These are phyloP conservation scores for Paramecium biaurelia DNA, from an alignment of 73 alveolate genomes.

Conservation along the genomic window DNA sequence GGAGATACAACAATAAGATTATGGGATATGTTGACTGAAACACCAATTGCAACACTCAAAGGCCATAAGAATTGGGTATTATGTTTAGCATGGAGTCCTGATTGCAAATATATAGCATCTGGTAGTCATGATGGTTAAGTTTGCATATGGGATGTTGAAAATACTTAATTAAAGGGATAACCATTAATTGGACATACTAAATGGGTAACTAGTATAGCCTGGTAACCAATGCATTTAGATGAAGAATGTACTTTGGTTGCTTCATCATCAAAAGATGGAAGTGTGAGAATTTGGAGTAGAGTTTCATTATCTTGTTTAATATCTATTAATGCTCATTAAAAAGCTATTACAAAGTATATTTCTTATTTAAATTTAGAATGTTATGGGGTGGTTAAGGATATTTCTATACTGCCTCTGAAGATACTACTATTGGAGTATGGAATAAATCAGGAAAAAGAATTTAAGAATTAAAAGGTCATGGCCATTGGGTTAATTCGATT, in stretches of 20 bases:
- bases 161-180: constrained; percentile 75
- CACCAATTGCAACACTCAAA: constrained; percentile 87
- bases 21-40: constrained; percentile 99
- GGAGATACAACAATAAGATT: constrained; percentile 98
- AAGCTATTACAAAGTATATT: constrained; percentile 88
- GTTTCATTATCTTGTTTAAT: constrained; percentile 74
- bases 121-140: constrained; percentile 92
- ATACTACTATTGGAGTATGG: constrained; percentile 95
- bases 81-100: constrained; percentile 86
- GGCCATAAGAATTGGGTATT: constrained; percentile 95
- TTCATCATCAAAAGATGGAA: constrained; percentile 89
- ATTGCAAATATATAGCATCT: constrained; percentile 80
- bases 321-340: constrained; percentile 88
- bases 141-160: constrained; percentile 86
- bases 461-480: constrained; percentile 94
- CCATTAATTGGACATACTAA: constrained; percentile 93
- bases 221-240: constrained; percentile 94
- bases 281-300: constrained; percentile 94
- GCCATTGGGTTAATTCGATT: constrained; percentile 94
- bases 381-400: constrained; percentile 97
- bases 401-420: constrained; percentile 96
- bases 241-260: constrained; percentile 82
- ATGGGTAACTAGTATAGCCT: constrained; percentile 96
- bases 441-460: constrained; percentile 79
- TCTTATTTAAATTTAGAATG: constrained; percentile 44